Conservation (phyloP, 257 asterid species). For the Salvia rosmarinus region DNA sequence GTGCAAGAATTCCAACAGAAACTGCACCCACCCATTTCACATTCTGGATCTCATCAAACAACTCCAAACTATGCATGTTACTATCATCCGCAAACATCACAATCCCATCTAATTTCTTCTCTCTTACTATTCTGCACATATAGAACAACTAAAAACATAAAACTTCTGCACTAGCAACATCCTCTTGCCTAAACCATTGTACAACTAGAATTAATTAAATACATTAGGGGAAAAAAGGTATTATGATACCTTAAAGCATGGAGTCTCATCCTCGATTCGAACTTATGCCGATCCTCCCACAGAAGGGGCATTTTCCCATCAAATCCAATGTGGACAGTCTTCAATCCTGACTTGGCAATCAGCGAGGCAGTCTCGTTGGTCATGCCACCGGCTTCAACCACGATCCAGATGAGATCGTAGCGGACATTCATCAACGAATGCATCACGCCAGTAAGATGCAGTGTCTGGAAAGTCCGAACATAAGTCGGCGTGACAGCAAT, state of each 20-base stretch:
- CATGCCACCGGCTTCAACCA: slow-evolving; percentile 83
- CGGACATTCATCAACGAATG: slow-evolving; percentile 90
- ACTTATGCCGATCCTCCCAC: slow-evolving; percentile 87
- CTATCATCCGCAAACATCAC: slow-evolving; percentile 96
- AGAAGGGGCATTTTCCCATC: slow-evolving; percentile 67
- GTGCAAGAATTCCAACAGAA: slow-evolving; percentile 85
- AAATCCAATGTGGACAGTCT: slow-evolving; percentile 69
- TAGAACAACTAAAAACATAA: slow-evolving; percentile 27
- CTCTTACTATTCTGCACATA: slow-evolving; percentile 67
- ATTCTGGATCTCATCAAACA: slow-evolving; percentile 93
- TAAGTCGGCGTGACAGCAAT: slow-evolving; percentile 90
- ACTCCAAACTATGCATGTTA: slow-evolving; percentile 91
- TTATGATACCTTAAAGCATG: slow-evolving; percentile 73
- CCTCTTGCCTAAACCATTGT: not conserved
- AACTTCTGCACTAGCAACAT: slow-evolving; percentile 16
- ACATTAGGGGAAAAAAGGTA: not conserved
- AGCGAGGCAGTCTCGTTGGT: slow-evolving; percentile 80
- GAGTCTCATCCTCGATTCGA: slow-evolving; percentile 86
- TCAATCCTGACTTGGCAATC: slow-evolving; percentile 71
- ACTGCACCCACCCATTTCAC: slow-evolving; percentile 90
- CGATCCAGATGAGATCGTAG: slow-evolving; percentile 85
- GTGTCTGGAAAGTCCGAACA: slow-evolving; percentile 89
- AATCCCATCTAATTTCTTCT: slow-evolving; percentile 76
- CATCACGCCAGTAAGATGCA: slow-evolving; percentile 95
- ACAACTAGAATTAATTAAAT: not conserved